Evolutionary conservation across 2,329 filamentous ascomycete genomes (phyloP), one percentile per base, ranked within the genome.

Genomic region (Escovopsis sp.): DNA sequence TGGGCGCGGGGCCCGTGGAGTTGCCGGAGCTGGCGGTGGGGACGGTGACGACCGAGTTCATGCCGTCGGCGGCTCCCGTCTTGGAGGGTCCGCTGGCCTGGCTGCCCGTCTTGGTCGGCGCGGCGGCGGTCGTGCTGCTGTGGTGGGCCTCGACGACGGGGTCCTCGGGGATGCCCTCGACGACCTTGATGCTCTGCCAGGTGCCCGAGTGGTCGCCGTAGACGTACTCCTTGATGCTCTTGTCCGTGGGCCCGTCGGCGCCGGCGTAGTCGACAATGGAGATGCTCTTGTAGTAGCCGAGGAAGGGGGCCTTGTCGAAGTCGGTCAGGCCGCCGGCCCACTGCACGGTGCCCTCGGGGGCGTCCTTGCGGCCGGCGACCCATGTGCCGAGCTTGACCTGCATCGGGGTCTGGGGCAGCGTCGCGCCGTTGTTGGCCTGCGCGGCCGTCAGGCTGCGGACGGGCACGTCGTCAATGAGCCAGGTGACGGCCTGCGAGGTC

Each of bases 331-430:
- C 82, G 49, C 79, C 81, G 43, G 76, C 75, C 77, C 77, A 82
- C 46, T 72, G 50, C 47, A 87, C 82, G 32, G 85, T 91, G 46
- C 85, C 85, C 45, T 72, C 59, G 33, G 74, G 57, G 51, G 85
- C 82, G 48, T 64, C 59, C 45, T 64, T 61, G 52, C 71, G 64
- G 43, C 75, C 75, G 42, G 67, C 75, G 39, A 76, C 72, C 79
- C 80, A 84, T 50, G 74, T 72, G 48, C 82, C 82, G 38, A 85
- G 61, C 60, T 77, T 80, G 54, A 85, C 58, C 59, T 79, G 74
- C 74, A 81, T 80, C 40, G 82, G 82, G 9, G 80, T 83, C 67
- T 85, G 81, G 38, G 82, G 82, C 66, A 75, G 85, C 44, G 63
- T 59, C 39, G 42, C 45, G 23, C 72, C 76, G 40, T 65, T 64